Evolutionary conservation across 306 rosid species (phyloP), one percentile per base, ranked within the genome.

Genomic region (Alnus glutinosa): DNA sequence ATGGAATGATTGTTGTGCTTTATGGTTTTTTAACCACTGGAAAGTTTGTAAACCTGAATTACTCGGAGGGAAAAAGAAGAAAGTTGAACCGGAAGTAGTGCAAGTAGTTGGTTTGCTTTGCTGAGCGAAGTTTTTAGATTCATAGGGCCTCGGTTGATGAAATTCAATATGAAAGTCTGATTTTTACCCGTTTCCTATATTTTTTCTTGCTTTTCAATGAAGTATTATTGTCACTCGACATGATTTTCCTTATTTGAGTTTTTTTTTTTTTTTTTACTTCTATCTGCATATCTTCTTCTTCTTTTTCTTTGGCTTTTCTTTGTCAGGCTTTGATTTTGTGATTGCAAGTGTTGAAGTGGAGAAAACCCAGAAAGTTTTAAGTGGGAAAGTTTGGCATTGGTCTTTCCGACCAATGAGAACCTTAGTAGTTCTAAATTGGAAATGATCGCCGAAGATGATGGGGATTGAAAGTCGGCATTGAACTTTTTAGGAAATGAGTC

Each of bases 401-500:
- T 70, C 74, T 72, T 72, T 82, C 34, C 66, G 59, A 70, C 34
- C 82, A 78, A 85, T 73, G 84, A 68, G 80, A 81, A 68, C 52
- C 36, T 70, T 46, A 18, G 66, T 64, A 59, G 76, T 82, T 87
- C 85, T 77, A 74, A 73, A 48, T 83, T 70, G 62, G 79, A 78
- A 77, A 69, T 81, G 85, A 52, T 62, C 73, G 83, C 78, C 44
- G 70, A 67, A 75, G 77, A 81, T 58, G 73, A 70, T 63, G 73
- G 55, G 61, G 76, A 61, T 78, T 80, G 67, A 71, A 71, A 70
- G 67, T 49, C 30, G n/a, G 83, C 76, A 1, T 72, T 84, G 77
- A 80, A 77, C 71, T 73, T 68, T 55, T 14, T 75, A 48, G 69
- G 88, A 90, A 73, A 94, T 94, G 98, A 94, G 97, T 79, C 84